A percentile compares a stretch with the other conserved stretches of the same genome.
phyloP scores from a whole-genome alignment of 345 rosid species.

The Schrenkiella parvula region DNA sequence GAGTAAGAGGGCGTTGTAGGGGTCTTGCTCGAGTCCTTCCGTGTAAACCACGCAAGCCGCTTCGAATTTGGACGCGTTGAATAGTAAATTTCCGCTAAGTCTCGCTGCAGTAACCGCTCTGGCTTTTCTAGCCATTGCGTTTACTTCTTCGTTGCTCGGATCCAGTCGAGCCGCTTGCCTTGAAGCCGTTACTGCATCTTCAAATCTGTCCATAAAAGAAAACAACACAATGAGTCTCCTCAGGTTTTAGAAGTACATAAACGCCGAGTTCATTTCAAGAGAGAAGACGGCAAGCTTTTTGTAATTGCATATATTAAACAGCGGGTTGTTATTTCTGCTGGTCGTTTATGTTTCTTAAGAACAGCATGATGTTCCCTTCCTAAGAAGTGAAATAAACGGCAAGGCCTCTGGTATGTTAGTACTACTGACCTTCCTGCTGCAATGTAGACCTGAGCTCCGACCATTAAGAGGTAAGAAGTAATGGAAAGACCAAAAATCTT shows the following conservation, averaged over 20 bases:
- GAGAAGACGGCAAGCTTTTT: neutral
- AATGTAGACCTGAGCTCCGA: constrained; percentile 54
- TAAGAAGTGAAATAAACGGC: neutral
- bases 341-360: neutral
- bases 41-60: constrained; percentile 68
- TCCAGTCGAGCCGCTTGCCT: constrained; percentile 71
- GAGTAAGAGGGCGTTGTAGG: constrained; percentile 67
- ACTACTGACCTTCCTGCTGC: constrained; percentile 63
- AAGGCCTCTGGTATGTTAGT: neutral
- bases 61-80: constrained; percentile 51
- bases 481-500: constrained; percentile 46
- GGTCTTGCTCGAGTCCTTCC: constrained; percentile 74
- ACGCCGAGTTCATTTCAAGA: neutral
- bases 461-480: constrained; percentile 40
- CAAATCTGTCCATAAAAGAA: constrained; percentile 50
- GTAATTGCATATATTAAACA: neutral
- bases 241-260: neutral
- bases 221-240: neutral
- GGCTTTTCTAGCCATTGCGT: constrained; percentile 35
- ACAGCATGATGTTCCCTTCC: neutral
- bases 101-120: constrained; percentile 65
- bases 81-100: constrained; percentile 66
- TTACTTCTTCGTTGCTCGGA: constrained; percentile 58
- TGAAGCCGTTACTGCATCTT: constrained; percentile 64
- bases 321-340: neutral